Percentiles rank a stretch among this genome's conserved stretches.
phyloP scores from a whole-genome alignment of 257 asterid genomes.

The Solanum verrucosum region DNA sequence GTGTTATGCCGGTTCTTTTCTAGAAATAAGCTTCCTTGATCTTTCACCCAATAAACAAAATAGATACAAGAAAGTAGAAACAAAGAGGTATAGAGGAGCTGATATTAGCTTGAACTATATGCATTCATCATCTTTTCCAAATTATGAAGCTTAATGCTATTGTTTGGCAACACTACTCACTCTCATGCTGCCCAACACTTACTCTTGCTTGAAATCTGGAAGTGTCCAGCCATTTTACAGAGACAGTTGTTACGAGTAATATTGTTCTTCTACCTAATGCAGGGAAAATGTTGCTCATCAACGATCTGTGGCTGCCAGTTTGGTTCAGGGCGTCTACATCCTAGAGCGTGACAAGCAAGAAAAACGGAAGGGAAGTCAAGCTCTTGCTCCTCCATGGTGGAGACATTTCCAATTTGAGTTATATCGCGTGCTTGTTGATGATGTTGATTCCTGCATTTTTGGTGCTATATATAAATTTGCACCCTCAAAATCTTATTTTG shows the following conservation, averaged over 20 bases:
- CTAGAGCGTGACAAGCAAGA: constrained; percentile 83
- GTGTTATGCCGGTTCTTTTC: neutral
- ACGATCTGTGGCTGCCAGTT: constrained; percentile 75
- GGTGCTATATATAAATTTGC: constrained; percentile 66
- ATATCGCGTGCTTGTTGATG: constrained; percentile 49
- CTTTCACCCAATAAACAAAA: neutral
- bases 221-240: neutral
- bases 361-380: constrained; percentile 45
- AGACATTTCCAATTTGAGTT: constrained; percentile 48
- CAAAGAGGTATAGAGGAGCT: neutral
- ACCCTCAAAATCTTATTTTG: constrained; percentile 10
- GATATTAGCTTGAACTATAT: neutral
- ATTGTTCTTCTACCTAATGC: constrained; percentile 2
- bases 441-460: constrained; percentile 59
- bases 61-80: neutral
- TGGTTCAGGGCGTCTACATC: constrained; percentile 80
- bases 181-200: neutral
- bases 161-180: neutral
- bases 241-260: neutral
- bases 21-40: neutral
- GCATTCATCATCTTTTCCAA: neutral
- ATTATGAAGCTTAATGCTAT: neutral
- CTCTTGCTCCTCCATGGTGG: constrained; percentile 95
- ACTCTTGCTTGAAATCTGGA: neutral
- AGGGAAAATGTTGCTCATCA: constrained; percentile 57